Percentiles rank a stretch among this genome's conserved stretches.
Conservation (phyloP, 1,139 yeast genomes). For the Yamadazyma atlantica region DNA sequence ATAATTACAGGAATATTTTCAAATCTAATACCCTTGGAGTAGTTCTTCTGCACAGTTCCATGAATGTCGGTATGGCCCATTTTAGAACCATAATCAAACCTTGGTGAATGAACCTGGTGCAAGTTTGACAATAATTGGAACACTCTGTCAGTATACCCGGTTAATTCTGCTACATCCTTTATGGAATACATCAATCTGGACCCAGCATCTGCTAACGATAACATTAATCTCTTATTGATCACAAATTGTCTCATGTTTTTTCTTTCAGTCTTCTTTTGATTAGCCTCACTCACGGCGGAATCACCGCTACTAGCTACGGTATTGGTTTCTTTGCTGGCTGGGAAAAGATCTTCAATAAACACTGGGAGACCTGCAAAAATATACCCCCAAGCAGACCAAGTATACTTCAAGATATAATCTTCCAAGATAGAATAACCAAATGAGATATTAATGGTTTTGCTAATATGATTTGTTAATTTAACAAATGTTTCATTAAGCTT, state of each 20-base stretch:
- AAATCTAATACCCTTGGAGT: conserved; percentile 69
- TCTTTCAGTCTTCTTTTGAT: conserved; percentile 25
- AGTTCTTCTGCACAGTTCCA: conserved; percentile 81
- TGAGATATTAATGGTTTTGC: conserved; percentile 50
- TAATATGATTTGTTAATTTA: conserved; percentile 47
- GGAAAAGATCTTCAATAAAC: conserved; percentile 46
- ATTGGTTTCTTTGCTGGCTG: conserved; percentile 11
- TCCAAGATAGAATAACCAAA: conserved; percentile 71
- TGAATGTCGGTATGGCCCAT: conserved; percentile 56
- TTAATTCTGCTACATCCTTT: conserved; percentile 86
- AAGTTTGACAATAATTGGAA: conserved; percentile 71
- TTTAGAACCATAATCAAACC: conserved; percentile 62
- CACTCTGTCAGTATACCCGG: conserved; percentile 88
- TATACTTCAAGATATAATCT: conserved; percentile 83
- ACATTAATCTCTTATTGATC: conserved; percentile 85
- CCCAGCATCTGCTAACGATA: conserved; percentile 93
- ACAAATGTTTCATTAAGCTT: conserved; percentile 63
- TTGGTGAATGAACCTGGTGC: conserved; percentile 78
- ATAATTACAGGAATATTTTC: conserved; percentile 82
- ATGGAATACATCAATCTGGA: conserved; percentile 95
- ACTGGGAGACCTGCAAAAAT: conserved; percentile 89
- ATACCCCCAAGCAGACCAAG: conserved; percentile 95
- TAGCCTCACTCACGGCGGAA: conserved; percentile 1
- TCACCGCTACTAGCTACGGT: background rate
- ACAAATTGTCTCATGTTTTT: conserved; percentile 84